phyloP scores from a whole-genome alignment of 2,329 filamentous ascomycete genomes.

The Akanthomyces muscarius region DNA sequence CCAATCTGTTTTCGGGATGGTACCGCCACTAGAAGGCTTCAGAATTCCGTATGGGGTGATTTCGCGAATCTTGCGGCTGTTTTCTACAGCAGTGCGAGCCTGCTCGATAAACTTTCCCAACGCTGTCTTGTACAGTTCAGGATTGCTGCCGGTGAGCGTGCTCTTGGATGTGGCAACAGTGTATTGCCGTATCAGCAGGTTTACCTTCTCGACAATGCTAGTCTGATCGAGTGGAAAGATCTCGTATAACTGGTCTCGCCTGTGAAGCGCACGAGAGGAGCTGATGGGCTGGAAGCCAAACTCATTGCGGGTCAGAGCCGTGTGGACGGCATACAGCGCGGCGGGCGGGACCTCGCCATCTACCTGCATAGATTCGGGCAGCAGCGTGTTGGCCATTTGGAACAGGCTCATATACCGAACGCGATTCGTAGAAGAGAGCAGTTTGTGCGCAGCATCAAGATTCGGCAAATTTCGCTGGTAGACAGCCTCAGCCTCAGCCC shows the following conservation, averaged over 20 bases:
- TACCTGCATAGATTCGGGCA: constrained; percentile 34
- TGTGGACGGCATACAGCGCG: constrained; percentile 67
- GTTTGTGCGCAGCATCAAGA: constrained; percentile 43
- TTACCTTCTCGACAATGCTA: constrained; percentile 30
- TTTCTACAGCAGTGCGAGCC: constrained; percentile 47
- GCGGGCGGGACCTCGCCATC: constrained; percentile 39
- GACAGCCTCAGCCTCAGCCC: constrained; percentile 37
- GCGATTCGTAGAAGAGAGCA: constrained; percentile 35
- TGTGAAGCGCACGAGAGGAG: constrained; percentile 42
- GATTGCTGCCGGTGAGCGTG: constrained; percentile 17
- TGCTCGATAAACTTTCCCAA: constrained; percentile 46
- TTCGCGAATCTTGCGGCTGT: constrained; percentile 45
- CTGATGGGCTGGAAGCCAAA: constrained; percentile 54
- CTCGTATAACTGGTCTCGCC: constrained; percentile 57
- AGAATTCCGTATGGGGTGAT: constrained; percentile 49
- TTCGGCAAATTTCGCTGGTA: constrained; percentile 46
- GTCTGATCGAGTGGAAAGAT: constrained; percentile 39
- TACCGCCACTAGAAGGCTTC: constrained; percentile 26
- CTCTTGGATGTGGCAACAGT: constrained; percentile 23
- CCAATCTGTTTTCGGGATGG: constrained; percentile 27
- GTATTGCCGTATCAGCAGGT: constrained; percentile 32
- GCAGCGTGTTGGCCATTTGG: constrained; percentile 45
- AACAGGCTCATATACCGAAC: constrained; percentile 47
- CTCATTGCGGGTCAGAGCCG: constrained; percentile 56
- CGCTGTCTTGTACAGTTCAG: constrained; percentile 21